Conservation (phyloP, 1,284 basidiomycete species). For the Sporisorium iseilematis-ciliati region DNA sequence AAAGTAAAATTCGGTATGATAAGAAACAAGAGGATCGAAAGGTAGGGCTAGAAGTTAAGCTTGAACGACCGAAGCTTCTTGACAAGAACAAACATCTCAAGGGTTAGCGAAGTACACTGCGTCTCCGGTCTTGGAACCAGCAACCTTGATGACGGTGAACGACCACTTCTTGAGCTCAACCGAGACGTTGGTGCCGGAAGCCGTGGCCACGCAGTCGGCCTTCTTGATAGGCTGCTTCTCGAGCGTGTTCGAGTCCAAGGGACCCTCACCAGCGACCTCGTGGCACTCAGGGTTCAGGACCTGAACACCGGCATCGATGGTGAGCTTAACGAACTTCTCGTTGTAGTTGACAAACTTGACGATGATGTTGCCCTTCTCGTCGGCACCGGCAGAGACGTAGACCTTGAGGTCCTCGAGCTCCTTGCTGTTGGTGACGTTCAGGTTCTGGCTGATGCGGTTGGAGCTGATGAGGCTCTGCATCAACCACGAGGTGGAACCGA, state of each 20-base stretch:
- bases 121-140: too few species aligned
- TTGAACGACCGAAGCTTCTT: too few species aligned
- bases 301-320: conserved; percentile 13
- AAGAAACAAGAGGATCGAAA: too few species aligned
- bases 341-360: conserved; percentile 57
- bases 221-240: conserved; percentile 30
- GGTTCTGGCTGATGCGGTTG: conserved; percentile 44
- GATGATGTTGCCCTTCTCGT: conserved; percentile 23
- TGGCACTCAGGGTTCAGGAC: conserved; percentile 1
- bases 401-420: conserved; percentile 31
- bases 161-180: conserved; percentile 36
- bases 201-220: conserved; percentile 15
- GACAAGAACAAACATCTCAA: neutral
- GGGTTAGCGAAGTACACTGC: neutral
- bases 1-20: too few species aligned
- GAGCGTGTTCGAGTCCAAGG: conserved; percentile 46
- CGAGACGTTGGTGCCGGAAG: neutral
- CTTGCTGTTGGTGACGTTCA: conserved; percentile 35
- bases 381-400: conserved; percentile 42
- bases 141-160: conserved; percentile 33
- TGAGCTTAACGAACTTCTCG: conserved; percentile 14
- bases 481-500: conserved; percentile 77
- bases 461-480: conserved; percentile 74
- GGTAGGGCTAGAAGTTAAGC: too few species aligned
- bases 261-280: conserved; percentile 34